Evolutionary conservation across 495 filamentous ascomycete genomes (phyloP).

Genomic region (Penicillium ochrochloron): DNA sequence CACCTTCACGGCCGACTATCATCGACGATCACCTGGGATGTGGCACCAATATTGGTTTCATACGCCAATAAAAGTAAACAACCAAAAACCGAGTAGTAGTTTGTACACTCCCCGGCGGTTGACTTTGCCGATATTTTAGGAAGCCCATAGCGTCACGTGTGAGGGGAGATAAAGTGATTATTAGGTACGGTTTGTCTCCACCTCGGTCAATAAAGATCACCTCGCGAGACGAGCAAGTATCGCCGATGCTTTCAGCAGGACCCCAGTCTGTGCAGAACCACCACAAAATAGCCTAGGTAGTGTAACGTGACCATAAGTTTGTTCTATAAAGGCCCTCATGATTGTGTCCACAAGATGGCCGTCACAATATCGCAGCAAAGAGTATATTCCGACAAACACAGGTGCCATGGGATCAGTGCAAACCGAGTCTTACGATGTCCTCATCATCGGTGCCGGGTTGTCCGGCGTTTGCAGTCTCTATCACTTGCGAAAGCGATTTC

Average conservation of each 20-base stretch:
- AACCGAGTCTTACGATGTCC: slow-evolving; percentile 37
- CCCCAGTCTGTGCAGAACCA: not conserved
- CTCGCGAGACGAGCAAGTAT: not conserved
- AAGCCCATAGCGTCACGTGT: not conserved
- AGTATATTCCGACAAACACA: not conserved
- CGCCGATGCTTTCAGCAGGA: not conserved
- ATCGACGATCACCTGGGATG: no score
- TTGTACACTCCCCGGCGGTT: no score
- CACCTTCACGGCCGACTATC: no score
- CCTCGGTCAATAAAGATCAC: not conserved
- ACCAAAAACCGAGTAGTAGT: no score
- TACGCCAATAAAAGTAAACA: no score
- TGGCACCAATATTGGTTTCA: no score
- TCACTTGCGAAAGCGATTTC: slow-evolving; percentile 46
- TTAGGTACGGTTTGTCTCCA: not conserved
- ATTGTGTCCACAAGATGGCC: not conserved
- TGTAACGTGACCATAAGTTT: not conserved
- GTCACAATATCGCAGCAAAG: not conserved
- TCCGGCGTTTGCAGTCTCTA: slow-evolving; percentile 50
- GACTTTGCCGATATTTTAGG: not conserved
- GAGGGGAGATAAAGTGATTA: not conserved
- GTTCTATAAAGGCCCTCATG: not conserved
- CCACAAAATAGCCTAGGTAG: no score
- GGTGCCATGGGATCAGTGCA: slow-evolving; percentile 1
- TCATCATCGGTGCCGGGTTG: slow-evolving; percentile 59